phyloP scores from a whole-genome alignment of 139 green algal genomes.

The Gonium pectorale region DNA sequence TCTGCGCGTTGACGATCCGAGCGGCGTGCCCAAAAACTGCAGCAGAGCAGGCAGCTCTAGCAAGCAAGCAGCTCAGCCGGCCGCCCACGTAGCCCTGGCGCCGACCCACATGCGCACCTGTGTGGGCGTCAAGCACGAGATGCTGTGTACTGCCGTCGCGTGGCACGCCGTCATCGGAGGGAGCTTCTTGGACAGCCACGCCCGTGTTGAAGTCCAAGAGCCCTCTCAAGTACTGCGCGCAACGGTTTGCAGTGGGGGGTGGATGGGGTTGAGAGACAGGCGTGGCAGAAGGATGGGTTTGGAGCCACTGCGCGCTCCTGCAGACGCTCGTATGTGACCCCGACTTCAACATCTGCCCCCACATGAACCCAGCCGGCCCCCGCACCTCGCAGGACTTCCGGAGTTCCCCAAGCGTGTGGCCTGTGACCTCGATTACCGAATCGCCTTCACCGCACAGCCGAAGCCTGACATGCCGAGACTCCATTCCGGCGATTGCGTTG shows the following conservation, averaged over 20 bases:
- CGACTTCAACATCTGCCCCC: too few species aligned
- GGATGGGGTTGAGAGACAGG: background rate
- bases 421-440: background rate
- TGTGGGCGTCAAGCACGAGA: background rate
- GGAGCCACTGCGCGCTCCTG: too few species aligned
- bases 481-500: background rate
- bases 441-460: background rate
- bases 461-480: background rate
- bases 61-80: too few species aligned
- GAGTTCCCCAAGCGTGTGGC: background rate
- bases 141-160: background rate
- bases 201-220: constrained; percentile 1
- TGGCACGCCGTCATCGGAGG: background rate
- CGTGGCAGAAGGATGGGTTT: too few species aligned
- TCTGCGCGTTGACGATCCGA: too few species aligned
- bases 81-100: too few species aligned
- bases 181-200: background rate
- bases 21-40: too few species aligned
- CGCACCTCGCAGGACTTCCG: constrained; percentile 1
- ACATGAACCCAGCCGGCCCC: too few species aligned
- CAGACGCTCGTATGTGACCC: too few species aligned
- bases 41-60: too few species aligned
- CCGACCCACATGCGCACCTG: too few species aligned
- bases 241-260: too few species aligned
- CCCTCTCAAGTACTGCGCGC: constrained; percentile 24